Conservation (phyloP, 2,329 filamentous ascomycete genomes). For the Orbilia brochopaga region DNA sequence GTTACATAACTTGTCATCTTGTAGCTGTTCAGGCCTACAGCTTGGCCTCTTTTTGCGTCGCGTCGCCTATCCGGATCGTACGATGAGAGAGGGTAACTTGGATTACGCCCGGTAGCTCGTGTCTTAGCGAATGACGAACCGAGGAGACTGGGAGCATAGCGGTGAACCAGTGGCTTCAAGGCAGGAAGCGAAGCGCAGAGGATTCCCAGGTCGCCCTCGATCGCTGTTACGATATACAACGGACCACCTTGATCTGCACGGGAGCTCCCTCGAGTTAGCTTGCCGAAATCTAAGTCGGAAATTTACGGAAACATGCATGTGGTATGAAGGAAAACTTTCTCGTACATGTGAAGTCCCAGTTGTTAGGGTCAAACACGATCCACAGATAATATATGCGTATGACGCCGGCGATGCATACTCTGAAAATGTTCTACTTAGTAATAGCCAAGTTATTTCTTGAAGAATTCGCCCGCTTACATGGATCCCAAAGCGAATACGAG, state of each 20-base stretch:
- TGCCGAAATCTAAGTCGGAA: background rate
- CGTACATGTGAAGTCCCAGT: constrained; percentile 49
- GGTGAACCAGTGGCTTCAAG: constrained; percentile 44
- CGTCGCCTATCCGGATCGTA: constrained; percentile 39
- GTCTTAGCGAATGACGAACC: constrained; percentile 20
- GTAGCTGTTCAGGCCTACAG: constrained; percentile 18
- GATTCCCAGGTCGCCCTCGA: constrained; percentile 49
- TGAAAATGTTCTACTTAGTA: constrained; percentile 10
- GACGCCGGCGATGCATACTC: constrained; percentile 47
- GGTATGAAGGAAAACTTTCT: background rate
- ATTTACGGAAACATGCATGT: constrained; percentile 2
- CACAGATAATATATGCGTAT: constrained; percentile 49
- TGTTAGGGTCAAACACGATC: constrained; percentile 37
- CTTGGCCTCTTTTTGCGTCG: constrained; percentile 24
- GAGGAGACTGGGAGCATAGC: constrained; percentile 38
- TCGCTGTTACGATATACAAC: constrained; percentile 44
- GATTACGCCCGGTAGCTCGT: constrained; percentile 25
- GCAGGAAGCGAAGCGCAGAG: constrained; percentile 46
- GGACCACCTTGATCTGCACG: constrained; percentile 35
- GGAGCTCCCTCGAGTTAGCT: background rate
- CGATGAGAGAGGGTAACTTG: constrained; percentile 40
- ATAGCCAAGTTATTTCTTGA: background rate
- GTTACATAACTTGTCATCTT: constrained; percentile 34
- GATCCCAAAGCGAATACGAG: constrained; percentile 49
- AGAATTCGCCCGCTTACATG: constrained; percentile 20